Percentiles rank a stretch among this genome's conserved stretches.
Conservation (phyloP, 2,329 filamentous ascomycete species). For the Epichloe amarillans region DNA sequence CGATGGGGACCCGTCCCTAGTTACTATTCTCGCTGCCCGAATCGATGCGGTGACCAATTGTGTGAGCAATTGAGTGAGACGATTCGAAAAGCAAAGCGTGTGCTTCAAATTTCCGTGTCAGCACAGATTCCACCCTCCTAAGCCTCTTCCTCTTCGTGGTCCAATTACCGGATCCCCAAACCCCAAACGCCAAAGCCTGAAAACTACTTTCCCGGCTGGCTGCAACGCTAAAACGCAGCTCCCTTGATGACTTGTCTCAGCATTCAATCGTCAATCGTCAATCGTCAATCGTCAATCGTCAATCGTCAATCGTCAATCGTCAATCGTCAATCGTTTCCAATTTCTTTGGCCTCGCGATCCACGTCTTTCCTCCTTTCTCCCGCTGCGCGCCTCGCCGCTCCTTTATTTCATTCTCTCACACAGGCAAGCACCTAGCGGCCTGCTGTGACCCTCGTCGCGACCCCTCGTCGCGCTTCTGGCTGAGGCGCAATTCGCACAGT, state of each 20-base stretch:
- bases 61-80: too few relatives aligned
- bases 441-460: background rate
- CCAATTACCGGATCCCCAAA: background rate
- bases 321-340: background rate
- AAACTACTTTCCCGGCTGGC: background rate
- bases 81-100: background rate
- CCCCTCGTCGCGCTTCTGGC: background rate
- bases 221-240: background rate
- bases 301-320: background rate
- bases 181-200: background rate
- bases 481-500: background rate
- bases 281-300: background rate
- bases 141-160: background rate
- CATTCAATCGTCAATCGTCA: background rate
- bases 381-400: conserved; percentile 1
- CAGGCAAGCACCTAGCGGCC: background rate
- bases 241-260: background rate
- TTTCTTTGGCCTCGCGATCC: background rate
- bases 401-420: background rate
- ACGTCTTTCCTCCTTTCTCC: background rate
- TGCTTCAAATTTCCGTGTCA: too few relatives aligned
- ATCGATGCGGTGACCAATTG: too few relatives aligned
- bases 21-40: too few relatives aligned
- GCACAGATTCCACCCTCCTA: background rate
- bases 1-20: background rate